Base-by-base conservation (phyloP, 2,329 filamentous ascomycete genomes). In the Tetracladium maxilliforme region DNA sequence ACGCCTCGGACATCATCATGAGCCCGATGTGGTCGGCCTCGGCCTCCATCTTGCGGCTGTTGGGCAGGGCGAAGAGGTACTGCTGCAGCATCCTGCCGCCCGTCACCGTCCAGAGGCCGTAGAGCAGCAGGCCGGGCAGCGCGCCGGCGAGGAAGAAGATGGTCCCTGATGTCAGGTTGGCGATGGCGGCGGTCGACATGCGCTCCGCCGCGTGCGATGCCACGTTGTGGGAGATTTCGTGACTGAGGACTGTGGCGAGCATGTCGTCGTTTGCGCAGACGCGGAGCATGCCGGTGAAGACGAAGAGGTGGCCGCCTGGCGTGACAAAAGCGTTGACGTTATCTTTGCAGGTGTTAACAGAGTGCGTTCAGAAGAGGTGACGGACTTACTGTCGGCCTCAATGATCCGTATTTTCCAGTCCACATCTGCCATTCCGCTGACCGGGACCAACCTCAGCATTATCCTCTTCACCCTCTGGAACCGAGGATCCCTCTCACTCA, bases 11-110 rank as follows among this genome's bases (percentile, higher is more conserved):
- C 76, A 86, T 86, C 63, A 86, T 78, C 63, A 86, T 70, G 17
- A 86, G 48, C 1, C 80, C 80, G 23, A 86, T 82, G 39, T 79
- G 81, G 41, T 87, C 80, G 0, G 80, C 80, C 52, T 87, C 79
- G 24, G 61, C 69, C 56, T 79, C 80, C 51, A 84, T 78, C 41
- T 62, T 64, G 24, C 80, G 58, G 23, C 9, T 19, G 11, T 19
- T 11, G 11, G 11, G 18, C 18, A 19, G 18, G 9, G 11, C 18
- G 18, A 19, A 19, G 18, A 19, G 18, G n/a, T n/a, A 19, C 18
- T 9, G 18, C 8, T 11, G 18, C 11, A 19, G 22, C 13, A 33
- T 16, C 5, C 40, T 21, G 17, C 36, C 27, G 4, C 39, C 43
- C 1, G n/a, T n/a, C n/a, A n/a, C n/a, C n/a, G n/a, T n/a, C n/a